Percentiles rank a stretch among this genome's conserved stretches.
phyloP scores from a whole-genome alignment of 495 filamentous ascomycete species.

The Penicillium diatomitis region DNA sequence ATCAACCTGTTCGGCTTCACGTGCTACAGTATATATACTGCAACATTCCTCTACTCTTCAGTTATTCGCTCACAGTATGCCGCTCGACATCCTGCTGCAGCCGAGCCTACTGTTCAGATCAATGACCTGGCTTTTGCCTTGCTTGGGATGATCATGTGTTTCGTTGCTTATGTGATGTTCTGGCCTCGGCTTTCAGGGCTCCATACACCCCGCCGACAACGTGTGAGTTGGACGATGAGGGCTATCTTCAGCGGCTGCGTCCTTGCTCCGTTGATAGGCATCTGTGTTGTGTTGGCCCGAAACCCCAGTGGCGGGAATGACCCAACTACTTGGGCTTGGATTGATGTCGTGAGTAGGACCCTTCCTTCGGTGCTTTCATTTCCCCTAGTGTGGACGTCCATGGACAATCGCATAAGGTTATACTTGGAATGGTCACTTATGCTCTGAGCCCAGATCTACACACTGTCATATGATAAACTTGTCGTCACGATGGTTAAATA shows the following conservation, averaged over 20 bases:
- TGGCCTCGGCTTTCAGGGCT: conserved; percentile 68
- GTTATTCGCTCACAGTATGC: conserved; percentile 76
- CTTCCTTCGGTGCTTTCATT: not conserved
- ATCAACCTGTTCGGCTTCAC: conserved; percentile 78
- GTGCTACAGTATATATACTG: conserved; percentile 66
- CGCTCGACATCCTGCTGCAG: conserved; percentile 57
- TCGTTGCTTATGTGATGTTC: conserved; percentile 64
- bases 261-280: conserved; percentile 44
- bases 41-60: conserved; percentile 66
- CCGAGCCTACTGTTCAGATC: conserved; percentile 72
- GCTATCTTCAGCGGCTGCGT: conserved; percentile 60
- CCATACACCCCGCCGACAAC: conserved; percentile 42
- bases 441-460: conserved; percentile 52
- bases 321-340: conserved; percentile 56
- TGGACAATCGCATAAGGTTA: too few relatives aligned
- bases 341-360: conserved; percentile 59
- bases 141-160: conserved; percentile 63
- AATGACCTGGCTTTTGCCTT: conserved; percentile 85
- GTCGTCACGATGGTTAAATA: conserved; percentile 85
- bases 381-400: too few relatives aligned
- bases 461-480: conserved; percentile 80
- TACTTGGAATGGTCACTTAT: too few relatives aligned
- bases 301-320: conserved; percentile 47
- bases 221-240: conserved; percentile 54
- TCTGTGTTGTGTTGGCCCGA: conserved; percentile 42